These are phyloP conservation scores for Ogataea populi-albae DNA, from an alignment of 805 yeast species.

Conservation along the genomic window DNA sequence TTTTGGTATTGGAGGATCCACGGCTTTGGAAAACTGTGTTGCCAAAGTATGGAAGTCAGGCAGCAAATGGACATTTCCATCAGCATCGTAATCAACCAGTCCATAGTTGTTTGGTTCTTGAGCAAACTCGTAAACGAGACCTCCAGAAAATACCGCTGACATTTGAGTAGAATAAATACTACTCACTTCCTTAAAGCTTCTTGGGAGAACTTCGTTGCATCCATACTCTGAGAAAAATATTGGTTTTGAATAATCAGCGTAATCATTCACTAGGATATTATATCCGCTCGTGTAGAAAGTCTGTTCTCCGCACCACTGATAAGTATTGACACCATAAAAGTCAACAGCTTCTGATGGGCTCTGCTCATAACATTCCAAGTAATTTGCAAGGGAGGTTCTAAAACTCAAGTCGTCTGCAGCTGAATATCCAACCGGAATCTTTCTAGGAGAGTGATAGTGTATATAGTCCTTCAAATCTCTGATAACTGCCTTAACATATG, in stretches of 20 bases:
- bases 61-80: conserved; percentile 42
- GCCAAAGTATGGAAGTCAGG: conserved; percentile 44
- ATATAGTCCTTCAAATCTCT: conserved; percentile 80
- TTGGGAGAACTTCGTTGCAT: conserved; percentile 78
- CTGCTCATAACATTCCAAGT: conserved; percentile 70
- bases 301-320: conserved; percentile 87
- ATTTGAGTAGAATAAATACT: conserved; percentile 68
- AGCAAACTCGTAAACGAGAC: conserved; percentile 75
- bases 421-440: conserved; percentile 89
- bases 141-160: conserved; percentile 81
- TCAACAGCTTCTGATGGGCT: conserved; percentile 59
- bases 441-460: conserved; percentile 52
- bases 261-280: conserved; percentile 64
- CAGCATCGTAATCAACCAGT: conserved; percentile 48
- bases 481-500: conserved; percentile 71
- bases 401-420: conserved; percentile 90
- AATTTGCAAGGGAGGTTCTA: conserved; percentile 73
- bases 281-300: conserved; percentile 80
- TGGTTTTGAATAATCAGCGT: conserved; percentile 66
- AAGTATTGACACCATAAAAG: conserved; percentile 77
- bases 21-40: conserved; percentile 40
- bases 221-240: conserved; percentile 91
- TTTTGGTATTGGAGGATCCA: conserved; percentile 24
- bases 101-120: conserved; percentile 83
- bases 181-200: conserved; percentile 72